Evolutionary conservation across 768 basidiomycete species (phyloP), one percentile per base, ranked within the genome.

Genomic region (Serpula lacrymans): DNA sequence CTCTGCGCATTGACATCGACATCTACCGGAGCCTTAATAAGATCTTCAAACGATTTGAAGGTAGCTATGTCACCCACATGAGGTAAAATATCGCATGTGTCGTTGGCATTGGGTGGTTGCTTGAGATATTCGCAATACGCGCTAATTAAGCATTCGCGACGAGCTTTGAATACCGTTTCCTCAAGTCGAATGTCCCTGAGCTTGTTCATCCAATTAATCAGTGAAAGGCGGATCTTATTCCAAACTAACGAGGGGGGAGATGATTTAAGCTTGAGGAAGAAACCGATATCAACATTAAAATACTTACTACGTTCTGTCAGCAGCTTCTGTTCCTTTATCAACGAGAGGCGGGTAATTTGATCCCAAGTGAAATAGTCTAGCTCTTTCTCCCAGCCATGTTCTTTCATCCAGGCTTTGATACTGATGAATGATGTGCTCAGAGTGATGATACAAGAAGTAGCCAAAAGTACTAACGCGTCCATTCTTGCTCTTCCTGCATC

Each of bases 271-370:
- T 35, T 43, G 16, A 41, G 18, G 11, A 33, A 26, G 33, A 12
- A 14, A 25, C 23, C 3, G 28, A 20, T 14, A 7, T 21, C 18
- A 9, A 14, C n/a, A n/a, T n/a, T 26, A 14, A 22, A 31, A 3
- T 10, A 54, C 68, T 45, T 46, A 74, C 74, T 62, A 32, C 65
- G 62, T 11, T 69, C 60, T 1, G 71, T 74, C 31, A 75, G 47
- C 11, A 48, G 63, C 29, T 68, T 61, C 2, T 72, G 63, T 38
- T 60, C 51, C 41, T 62, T 67, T 13, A 71, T 70, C 3, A 62
- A 52, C 22, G 56, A 60, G 34, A 70, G 69, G 5, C 58, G 45
- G 5, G 32, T 48, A 17, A 72, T 53, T n/a, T 54, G 54, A 37
- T 68, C 62, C 1, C 53, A 50, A 10, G 41, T 40, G n/a, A 69